A percentile compares a stretch with the other conserved stretches of the same genome.
phyloP scores from a whole-genome alignment of 2,329 filamentous ascomycete genomes.

The Tolypocladium ophioglossoides region DNA sequence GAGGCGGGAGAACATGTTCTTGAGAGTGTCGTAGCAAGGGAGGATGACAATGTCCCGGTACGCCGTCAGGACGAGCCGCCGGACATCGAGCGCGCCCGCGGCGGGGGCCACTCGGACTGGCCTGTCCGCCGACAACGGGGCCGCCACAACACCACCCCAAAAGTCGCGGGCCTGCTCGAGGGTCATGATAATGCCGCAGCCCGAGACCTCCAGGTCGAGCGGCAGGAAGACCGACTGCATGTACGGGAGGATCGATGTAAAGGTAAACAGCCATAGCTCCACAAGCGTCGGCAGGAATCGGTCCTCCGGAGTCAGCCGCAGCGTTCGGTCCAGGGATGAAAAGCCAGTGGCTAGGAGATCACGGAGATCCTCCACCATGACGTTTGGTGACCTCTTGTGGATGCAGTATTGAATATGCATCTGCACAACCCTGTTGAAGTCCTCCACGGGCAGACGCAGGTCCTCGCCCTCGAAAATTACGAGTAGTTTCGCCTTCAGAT shows the following conservation, averaged over 20 bases:
- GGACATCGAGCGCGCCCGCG: conserved; percentile 62
- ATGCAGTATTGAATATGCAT: conserved; percentile 72
- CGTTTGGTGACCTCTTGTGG: conserved; percentile 57
- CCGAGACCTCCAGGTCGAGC: conserved; percentile 85
- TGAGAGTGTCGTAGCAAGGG: conserved; percentile 78
- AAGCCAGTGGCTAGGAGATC: conserved; percentile 77
- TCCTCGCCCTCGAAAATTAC: conserved; percentile 77
- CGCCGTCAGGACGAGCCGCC: conserved; percentile 76
- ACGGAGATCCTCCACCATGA: conserved; percentile 65
- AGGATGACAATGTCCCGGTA: conserved; percentile 87
- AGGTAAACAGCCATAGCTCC: conserved; percentile 89
- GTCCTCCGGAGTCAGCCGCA: conserved; percentile 72
- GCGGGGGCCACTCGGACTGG: conserved; percentile 33
- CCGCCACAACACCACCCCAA: conserved; percentile 62
- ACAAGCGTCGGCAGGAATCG: conserved; percentile 82
- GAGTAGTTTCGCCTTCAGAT: conserved; percentile 64
- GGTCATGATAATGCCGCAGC: conserved; percentile 68
- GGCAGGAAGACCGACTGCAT: conserved; percentile 93
- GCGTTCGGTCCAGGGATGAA: conserved; percentile 70
- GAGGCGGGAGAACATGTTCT: conserved; percentile 80
- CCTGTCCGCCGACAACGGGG: conserved; percentile 20
- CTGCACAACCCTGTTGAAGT: conserved; percentile 71
- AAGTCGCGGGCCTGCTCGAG: conserved; percentile 76
- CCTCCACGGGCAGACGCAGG: conserved; percentile 67
- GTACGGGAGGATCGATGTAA: conserved; percentile 82